Conservation (phyloP, 257 asterid genomes). For the Leptodermis oblonga region DNA sequence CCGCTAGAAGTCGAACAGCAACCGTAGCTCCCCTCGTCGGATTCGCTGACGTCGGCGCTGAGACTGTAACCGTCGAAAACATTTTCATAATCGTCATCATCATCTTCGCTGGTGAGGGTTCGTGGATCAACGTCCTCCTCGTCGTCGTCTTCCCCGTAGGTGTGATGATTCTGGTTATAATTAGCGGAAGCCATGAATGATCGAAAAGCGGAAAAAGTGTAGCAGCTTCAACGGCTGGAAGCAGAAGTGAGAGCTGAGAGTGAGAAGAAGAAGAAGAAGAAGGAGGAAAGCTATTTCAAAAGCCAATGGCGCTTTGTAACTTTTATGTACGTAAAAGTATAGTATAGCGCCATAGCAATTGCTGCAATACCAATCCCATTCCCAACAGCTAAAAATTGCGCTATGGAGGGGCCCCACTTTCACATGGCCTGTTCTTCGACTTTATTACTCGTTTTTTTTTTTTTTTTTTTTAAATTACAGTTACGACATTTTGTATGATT, state of each 20-base stretch:
- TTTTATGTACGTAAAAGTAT: too few relatives aligned
- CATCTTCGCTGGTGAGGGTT: background rate
- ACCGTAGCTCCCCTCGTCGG: slow-evolving; percentile 56
- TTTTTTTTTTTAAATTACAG: background rate
- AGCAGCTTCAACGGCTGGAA: background rate
- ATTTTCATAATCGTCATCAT: background rate
- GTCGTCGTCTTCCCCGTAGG: background rate
- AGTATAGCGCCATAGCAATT: too few relatives aligned
- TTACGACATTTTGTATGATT: background rate
- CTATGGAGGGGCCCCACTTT: slow-evolving; percentile 1
- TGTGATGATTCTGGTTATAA: background rate
- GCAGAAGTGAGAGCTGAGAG: background rate
- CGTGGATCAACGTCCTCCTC: slow-evolving; percentile 46
- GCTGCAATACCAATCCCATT: too few relatives aligned
- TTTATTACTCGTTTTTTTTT: background rate
- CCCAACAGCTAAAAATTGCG: background rate
- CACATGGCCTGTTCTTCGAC: slow-evolving; percentile 5
- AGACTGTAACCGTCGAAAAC: slow-evolving; percentile 59
- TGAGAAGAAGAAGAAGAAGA: background rate
- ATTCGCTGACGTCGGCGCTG: slow-evolving; percentile 92
- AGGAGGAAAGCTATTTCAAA: background rate
- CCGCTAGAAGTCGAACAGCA: slow-evolving; percentile 41
- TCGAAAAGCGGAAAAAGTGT: background rate
- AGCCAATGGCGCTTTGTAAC: slow-evolving; percentile 5
- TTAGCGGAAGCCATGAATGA: background rate